These are phyloP conservation scores for Petunia axillaris DNA, from an alignment of 257 asterid genomes.

Conservation along the genomic window DNA sequence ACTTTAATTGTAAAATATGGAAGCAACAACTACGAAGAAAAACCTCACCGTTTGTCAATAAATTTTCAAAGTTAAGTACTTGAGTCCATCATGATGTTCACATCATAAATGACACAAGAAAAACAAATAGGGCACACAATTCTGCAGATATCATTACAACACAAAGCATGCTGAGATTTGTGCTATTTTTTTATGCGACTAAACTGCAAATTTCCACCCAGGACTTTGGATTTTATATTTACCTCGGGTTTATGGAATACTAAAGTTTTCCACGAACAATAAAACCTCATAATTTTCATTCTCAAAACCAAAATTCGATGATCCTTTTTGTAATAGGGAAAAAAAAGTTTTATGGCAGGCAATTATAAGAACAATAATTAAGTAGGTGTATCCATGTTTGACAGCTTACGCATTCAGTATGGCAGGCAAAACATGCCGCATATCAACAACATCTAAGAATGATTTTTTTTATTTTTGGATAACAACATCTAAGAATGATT, in stretches of 20 bases:
- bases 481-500: background rate
- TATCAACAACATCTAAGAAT: background rate
- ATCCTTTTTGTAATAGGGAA: background rate
- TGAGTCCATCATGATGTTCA: background rate
- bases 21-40: slow-evolving; percentile 6
- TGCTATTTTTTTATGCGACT: background rate
- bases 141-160: background rate
- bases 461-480: background rate
- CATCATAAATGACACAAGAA: background rate
- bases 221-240: background rate
- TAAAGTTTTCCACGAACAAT: background rate
- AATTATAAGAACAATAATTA: background rate
- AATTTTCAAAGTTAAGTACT: slow-evolving; percentile 6
- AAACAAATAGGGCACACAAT: background rate
- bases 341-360: background rate
- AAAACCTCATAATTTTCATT: background rate
- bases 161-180: background rate
- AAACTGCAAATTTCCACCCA: background rate
- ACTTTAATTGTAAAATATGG: background rate
- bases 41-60: background rate
- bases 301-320: background rate
- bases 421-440: background rate
- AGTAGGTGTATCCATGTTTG: background rate
- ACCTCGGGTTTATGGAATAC: background rate
- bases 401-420: background rate